Conservation (phyloP, 192 early-diverging fungal genomes). For the Gryganskiella cystojenkinii region DNA sequence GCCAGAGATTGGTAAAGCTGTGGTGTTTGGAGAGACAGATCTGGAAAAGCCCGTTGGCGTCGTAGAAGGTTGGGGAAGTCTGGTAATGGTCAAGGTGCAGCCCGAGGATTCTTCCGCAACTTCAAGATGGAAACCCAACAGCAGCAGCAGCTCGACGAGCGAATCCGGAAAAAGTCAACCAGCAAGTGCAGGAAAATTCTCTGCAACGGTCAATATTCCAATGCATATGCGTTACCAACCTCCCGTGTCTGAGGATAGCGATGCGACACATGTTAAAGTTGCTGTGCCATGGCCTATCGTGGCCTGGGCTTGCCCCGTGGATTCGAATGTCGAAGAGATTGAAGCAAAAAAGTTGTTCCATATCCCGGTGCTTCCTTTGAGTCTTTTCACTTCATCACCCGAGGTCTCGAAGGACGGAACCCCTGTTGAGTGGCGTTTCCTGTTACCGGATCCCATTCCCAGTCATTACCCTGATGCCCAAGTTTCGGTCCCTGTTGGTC, state of each 20-base stretch:
- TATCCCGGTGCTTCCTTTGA: conserved; percentile 20
- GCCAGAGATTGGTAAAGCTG: conserved; percentile 38
- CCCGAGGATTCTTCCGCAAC: conserved; percentile 32
- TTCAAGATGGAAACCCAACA: conserved; percentile 28
- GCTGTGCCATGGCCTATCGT: conserved; percentile 42
- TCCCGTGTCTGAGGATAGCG: conserved; percentile 14
- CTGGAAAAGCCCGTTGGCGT: conserved; percentile 51
- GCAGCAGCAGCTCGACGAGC: background rate
- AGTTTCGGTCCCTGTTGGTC: conserved; percentile 45
- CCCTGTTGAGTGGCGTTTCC: conserved; percentile 23
- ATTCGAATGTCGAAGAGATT: background rate
- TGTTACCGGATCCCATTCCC: conserved; percentile 39
- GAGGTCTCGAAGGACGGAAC: background rate
- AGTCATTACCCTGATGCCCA: conserved; percentile 21
- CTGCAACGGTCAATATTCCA: conserved; percentile 33
- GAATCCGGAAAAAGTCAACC: background rate
- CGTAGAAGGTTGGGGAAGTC: conserved; percentile 41
- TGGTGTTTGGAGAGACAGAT: conserved; percentile 47
- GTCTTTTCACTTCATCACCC: background rate
- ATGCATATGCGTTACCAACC: conserved; percentile 53
- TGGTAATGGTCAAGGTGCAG: conserved; percentile 44
- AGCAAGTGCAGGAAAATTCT: background rate
- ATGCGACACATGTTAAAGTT: conserved; percentile 27
- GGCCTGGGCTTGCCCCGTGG: conserved; percentile 29
- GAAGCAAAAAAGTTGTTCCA: conserved; percentile 37